Evolutionary conservation across 352 stramenopile genomes (phyloP).

Genomic region (Pythium brachiatum): DNA sequence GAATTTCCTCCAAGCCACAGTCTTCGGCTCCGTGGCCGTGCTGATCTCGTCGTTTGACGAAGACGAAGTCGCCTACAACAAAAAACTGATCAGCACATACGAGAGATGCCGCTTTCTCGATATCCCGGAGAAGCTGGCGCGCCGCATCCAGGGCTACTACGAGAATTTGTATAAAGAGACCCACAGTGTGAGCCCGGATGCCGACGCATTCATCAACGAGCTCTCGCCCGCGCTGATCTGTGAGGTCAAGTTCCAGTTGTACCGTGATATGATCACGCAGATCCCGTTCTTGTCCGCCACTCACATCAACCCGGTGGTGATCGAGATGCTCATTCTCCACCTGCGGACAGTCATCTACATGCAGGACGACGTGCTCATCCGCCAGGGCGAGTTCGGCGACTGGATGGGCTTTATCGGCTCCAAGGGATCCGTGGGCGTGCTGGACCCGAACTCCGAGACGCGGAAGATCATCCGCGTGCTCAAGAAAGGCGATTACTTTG

Average conservation of each 20-base stretch:
- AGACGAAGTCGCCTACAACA: conserved; percentile 67
- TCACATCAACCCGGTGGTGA: conserved; percentile 61
- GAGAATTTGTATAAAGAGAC: conserved; percentile 73
- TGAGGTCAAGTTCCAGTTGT: conserved; percentile 79
- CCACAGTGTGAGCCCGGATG: conserved; percentile 57
- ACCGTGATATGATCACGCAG: conserved; percentile 76
- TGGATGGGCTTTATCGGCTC: conserved; percentile 85
- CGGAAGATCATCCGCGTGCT: conserved; percentile 72
- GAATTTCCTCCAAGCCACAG: conserved; percentile 64
- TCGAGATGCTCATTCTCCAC: conserved; percentile 77
- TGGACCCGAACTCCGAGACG: conserved; percentile 45
- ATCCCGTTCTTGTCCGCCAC: conserved; percentile 70
- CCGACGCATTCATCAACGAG: conserved; percentile 78
- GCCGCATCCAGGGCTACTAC: conserved; percentile 68
- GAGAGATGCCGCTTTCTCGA: conserved; percentile 67
- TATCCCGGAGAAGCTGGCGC: conserved; percentile 49
- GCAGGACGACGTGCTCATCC: conserved; percentile 76
- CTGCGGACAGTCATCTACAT: conserved; percentile 77
- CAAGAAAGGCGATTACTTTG: conserved; percentile 74
- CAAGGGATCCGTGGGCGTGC: conserved; percentile 63
- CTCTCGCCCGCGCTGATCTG: conserved; percentile 68
- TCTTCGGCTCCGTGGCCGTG: conserved; percentile 67
- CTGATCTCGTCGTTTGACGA: conserved; percentile 73
- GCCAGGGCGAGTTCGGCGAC: conserved; percentile 76
- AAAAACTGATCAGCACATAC: conserved; percentile 66